Base-by-base conservation (phyloP, 140 eudicot species). In the Erigeron philadelphicus region DNA sequence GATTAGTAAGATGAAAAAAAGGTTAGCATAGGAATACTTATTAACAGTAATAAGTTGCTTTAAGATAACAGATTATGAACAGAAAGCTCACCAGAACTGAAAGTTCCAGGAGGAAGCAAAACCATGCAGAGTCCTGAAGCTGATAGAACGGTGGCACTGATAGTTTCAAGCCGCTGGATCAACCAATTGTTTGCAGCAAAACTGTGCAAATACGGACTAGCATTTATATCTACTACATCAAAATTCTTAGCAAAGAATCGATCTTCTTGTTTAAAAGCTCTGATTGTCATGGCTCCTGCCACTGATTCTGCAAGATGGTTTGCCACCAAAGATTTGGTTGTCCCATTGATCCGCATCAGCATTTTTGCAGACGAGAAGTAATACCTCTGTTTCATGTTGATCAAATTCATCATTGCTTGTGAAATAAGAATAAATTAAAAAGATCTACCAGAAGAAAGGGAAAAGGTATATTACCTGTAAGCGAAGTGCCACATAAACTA, bases 131-230 rank as follows among this genome's bases (percentile, higher is more conserved):
- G 90, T 52, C 94, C 90, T 10, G 98, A 85, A 44, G 89, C 84
- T 50, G 98, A 75, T 31, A 93, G 88, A 76, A 93, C 88, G 25
- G 85, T 72, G 65, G 98, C 98, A 71, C 90, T 83, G 48, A 93
- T 85, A 41, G 74, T 78, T 81, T 89, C 98, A n/a, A 93, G 78
- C 77, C 98, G 82, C 79, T 86, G 98, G 72, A 93, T 87, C 81
- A 93, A 76, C 98, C 98, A 93, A 78, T 93, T 93, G 72, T 79
- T 89, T 19, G 98, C 90, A 35, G 96, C 84, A 77, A 93, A 93
- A 59, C 80, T 86, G 78, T 93, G 95, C 84, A 86, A 85, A 79
- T 75, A 93, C 41, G 98, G 96, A 67, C 94, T 83, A 46, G 94
- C 96, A 87, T 93, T 93, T 78, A 81, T 83, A 73, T 93, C 98